Evolutionary conservation across 345 rosid genomes (phyloP).

Genomic region (Murraya paniculata): DNA sequence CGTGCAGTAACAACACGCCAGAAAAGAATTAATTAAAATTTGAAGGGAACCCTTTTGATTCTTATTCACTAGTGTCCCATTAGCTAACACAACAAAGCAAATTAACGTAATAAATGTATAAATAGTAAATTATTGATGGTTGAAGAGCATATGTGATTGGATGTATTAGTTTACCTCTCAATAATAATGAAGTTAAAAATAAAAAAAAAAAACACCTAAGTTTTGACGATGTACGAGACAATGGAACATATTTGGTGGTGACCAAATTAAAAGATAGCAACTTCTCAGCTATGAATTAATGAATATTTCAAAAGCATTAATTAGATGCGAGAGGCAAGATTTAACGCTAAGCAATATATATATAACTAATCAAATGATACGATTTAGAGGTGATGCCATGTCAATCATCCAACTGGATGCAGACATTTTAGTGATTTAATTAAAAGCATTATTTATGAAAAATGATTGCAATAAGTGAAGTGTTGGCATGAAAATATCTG

Average conservation of each 20-base stretch:
- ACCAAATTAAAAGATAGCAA: neutral
- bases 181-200: neutral
- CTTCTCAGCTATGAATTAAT: neutral
- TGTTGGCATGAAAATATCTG: neutral
- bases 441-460: neutral
- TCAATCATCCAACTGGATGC: neutral
- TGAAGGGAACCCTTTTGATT: neutral
- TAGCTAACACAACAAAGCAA: neutral
- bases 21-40: neutral
- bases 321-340: neutral
- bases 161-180: constrained; percentile 1
- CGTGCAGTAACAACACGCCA: neutral
- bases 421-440: neutral
- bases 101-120: neutral
- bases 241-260: neutral
- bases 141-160: neutral
- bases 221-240: neutral
- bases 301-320: neutral
- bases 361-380: too few species aligned
- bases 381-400: neutral
- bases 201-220: neutral
- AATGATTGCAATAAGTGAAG: neutral
- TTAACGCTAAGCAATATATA: neutral
- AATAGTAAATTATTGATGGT: neutral
- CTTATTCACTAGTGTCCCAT: constrained; percentile 6